Evolutionary conservation across 2,329 filamentous ascomycete species (phyloP).

Genomic region (Penicillium sp.): DNA sequence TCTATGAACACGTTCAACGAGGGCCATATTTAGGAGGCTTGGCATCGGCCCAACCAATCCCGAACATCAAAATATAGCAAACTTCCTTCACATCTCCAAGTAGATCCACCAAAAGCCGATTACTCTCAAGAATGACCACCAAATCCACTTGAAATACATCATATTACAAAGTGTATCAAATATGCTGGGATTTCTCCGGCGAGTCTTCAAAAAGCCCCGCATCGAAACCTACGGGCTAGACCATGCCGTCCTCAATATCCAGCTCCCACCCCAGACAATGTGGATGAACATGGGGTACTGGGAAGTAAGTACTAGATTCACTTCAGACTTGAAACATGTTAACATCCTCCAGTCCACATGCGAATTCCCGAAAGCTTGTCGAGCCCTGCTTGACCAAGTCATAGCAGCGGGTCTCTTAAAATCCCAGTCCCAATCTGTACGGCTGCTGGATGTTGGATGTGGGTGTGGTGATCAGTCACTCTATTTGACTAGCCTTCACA

Average conservation of each 20-base stretch:
- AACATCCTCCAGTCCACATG: slow-evolving; percentile 26
- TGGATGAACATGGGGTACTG: slow-evolving; percentile 67
- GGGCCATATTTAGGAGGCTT: not conserved
- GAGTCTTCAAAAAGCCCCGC: slow-evolving; percentile 8
- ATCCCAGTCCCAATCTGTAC: slow-evolving; percentile 5
- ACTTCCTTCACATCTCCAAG: not conserved
- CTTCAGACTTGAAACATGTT: not conserved
- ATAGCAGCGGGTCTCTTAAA: slow-evolving; percentile 47
- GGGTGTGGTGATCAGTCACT: slow-evolving; percentile 61
- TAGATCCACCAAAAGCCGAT: not conserved
- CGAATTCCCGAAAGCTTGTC: slow-evolving; percentile 49
- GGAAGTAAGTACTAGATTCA: slow-evolving; percentile 40
- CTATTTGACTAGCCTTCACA: slow-evolving; percentile 33
- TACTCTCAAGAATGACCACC: not conserved
- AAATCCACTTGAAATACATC: not conserved
- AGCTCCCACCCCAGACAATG: slow-evolving; percentile 51
- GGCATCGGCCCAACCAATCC: not conserved
- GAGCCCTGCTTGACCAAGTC: slow-evolving; percentile 51
- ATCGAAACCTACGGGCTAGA: slow-evolving; percentile 51
- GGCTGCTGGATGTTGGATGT: slow-evolving; percentile 55
- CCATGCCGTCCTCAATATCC: slow-evolving; percentile 58
- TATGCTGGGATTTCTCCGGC: slow-evolving; percentile 11
- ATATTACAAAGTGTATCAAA: not conserved
- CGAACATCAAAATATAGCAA: not conserved
- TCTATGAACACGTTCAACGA: too few species aligned